Evolutionary conservation across 441 rosid species (phyloP).

Genomic region (Pelargonium australe): DNA sequence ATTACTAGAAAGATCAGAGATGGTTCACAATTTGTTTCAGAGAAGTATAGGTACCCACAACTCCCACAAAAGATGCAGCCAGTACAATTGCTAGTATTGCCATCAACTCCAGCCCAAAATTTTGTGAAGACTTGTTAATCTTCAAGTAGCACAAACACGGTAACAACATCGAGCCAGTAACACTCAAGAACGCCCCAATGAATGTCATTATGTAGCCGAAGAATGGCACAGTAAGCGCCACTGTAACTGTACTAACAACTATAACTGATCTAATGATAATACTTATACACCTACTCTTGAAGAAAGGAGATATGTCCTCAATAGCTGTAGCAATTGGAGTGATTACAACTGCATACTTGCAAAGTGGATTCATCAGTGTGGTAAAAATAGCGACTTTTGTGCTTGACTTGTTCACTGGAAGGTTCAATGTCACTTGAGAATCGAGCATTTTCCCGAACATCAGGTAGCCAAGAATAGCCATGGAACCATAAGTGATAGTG

Average conservation of each 20-base stretch:
- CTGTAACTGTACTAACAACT: constrained; percentile 26
- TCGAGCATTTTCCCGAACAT: constrained; percentile 5
- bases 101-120: constrained; percentile 32
- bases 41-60: constrained; percentile 43
- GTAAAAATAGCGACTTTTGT: too few relatives aligned
- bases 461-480: constrained; percentile 55
- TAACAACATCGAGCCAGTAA: constrained; percentile 37
- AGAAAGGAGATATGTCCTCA: too few relatives aligned
- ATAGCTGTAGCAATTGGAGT: too few relatives aligned
- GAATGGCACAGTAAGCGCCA: constrained; percentile 54
- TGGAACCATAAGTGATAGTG: constrained; percentile 50
- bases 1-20: too few relatives aligned
- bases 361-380: too few relatives aligned
- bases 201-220: constrained; percentile 64
- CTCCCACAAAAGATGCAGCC: constrained; percentile 29
- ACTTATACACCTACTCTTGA: too few relatives aligned
- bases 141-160: constrained; percentile 56
- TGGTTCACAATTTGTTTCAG: constrained; percentile 38
- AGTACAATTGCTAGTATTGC: constrained; percentile 32
- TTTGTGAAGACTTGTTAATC: constrained; percentile 30
- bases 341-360: too few relatives aligned
- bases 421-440: too few relatives aligned
- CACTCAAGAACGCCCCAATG: constrained; percentile 49
- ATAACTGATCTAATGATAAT: too few relatives aligned
- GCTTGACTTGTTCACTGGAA: too few relatives aligned